Conservation (phyloP, 73 alveolate species). For the Tetrahymena thermophila region DNA sequence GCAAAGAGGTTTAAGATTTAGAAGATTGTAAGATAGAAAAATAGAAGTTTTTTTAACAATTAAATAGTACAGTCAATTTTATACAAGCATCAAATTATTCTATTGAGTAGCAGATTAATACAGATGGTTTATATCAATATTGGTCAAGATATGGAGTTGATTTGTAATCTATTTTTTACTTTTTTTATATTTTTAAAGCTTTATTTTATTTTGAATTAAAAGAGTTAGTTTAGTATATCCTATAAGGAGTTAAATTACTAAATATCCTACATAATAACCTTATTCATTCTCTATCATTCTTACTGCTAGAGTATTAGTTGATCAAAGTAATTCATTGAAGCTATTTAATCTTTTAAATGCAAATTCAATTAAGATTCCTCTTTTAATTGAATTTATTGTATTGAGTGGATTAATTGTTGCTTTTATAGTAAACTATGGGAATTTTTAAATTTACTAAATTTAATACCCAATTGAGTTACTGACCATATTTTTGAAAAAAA, state of each 20-base stretch:
- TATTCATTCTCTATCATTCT: neutral
- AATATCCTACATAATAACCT: neutral
- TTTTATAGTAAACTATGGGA: neutral
- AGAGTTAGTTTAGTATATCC: neutral
- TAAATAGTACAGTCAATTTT: neutral
- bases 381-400: neutral
- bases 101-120: neutral
- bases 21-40: neutral
- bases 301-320: neutral
- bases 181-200: no score
- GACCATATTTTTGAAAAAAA: no score
- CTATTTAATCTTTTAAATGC: neutral
- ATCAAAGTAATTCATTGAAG: neutral
- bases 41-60: no score
- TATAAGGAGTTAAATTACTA: neutral
- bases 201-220: no score
- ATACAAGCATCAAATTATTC: neutral
- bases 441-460: no score
- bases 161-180: no score
- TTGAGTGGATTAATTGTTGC: neutral
- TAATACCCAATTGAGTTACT: neutral
- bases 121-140: neutral
- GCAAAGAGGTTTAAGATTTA: neutral
- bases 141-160: neutral
- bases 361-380: neutral